Evolutionary conservation across 495 filamentous ascomycete genomes (phyloP).

Genomic region (Lophiostoma macrostomum): DNA sequence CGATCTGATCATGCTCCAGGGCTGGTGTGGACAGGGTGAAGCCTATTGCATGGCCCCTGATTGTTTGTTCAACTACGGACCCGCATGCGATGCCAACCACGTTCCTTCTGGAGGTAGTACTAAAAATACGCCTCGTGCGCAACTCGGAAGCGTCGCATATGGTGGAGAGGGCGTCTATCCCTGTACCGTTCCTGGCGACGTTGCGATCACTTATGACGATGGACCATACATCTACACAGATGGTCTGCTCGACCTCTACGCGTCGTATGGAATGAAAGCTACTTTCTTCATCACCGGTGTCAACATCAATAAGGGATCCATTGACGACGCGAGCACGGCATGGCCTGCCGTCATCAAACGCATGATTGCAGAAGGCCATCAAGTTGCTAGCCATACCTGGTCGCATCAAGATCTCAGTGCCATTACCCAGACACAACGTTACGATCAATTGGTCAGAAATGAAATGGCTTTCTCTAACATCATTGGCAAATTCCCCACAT

Average conservation of each 20-base stretch:
- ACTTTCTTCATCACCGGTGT: conserved; percentile 79
- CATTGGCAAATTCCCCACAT: conserved; percentile 75
- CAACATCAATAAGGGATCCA: conserved; percentile 67
- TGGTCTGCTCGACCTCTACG: conserved; percentile 65
- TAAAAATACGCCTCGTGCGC: conserved; percentile 54
- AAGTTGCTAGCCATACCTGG: conserved; percentile 83
- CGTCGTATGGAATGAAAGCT: conserved; percentile 61
- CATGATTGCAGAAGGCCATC: conserved; percentile 69
- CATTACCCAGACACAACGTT: conserved; percentile 53
- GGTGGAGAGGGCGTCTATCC: conserved; percentile 59
- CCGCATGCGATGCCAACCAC: conserved; percentile 64
- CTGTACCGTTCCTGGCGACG: conserved; percentile 59
- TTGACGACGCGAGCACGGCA: conserved; percentile 57
- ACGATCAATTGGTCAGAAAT: conserved; percentile 68
- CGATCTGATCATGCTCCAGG: conserved; percentile 1
- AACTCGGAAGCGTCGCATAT: conserved; percentile 51
- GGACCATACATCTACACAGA: conserved; percentile 69
- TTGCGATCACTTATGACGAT: conserved; percentile 78
- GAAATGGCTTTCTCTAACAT: conserved; percentile 77
- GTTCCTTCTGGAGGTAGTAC: conserved; percentile 62
- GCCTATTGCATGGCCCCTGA: conserved; percentile 67
- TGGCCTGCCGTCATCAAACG: conserved; percentile 65
- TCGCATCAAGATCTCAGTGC: conserved; percentile 69
- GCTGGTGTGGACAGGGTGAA: conserved; percentile 54
- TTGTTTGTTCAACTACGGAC: conserved; percentile 65